Evolutionary conservation across 2,329 filamentous ascomycete genomes (phyloP), one percentile per base, ranked within the genome.

Genomic region (Daldinia eschscholtzii): DNA sequence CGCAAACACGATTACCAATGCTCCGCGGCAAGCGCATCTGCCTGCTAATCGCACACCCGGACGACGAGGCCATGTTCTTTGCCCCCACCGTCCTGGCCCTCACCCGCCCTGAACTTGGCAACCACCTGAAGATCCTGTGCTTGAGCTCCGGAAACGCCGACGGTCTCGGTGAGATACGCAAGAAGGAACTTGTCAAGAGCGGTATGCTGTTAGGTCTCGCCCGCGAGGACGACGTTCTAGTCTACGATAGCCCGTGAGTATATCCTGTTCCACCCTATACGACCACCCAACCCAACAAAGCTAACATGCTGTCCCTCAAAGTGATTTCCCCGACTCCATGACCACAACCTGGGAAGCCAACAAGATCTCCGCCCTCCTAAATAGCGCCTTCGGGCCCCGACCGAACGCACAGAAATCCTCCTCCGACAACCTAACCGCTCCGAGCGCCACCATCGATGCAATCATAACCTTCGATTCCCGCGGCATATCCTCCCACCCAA

Each of bases 41-140:
- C 79, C 87, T 99, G 61, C 85, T 99, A 62, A 98, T 99, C 76
- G 96, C 96, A 23, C 96, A 99, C 82, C 96, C 96, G 0, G 96
- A 99, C 81, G 96, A 99, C 77, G 96, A 99, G 84, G 96, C 95
- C 80, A 99, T 99, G 96, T 99, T 99, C 86, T 99, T 99, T 82
- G 90, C 94, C 70, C 96, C 96, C 0, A 92, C 93, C 0, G 85
- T 98, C 13, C 86, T 97, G 74, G 90, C 92, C n/a, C 87, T 99
- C 65, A 95, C 94, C 18, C 85, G 88, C 13, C 93, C 93, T 3
- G 88, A 90, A 66, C 85, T 91, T 20, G 92, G 93, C 3, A 98
- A 99, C 81, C 93, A 97, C 78, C 87, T 99, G 77, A 96, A 97
- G 82, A 97, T 99, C 70, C 83, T 98, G 63, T 99, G 96, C 82